These are phyloP conservation scores for Dioscorea cayenensis DNA, from an alignment of 116 monocot species.

Conservation along the genomic window DNA sequence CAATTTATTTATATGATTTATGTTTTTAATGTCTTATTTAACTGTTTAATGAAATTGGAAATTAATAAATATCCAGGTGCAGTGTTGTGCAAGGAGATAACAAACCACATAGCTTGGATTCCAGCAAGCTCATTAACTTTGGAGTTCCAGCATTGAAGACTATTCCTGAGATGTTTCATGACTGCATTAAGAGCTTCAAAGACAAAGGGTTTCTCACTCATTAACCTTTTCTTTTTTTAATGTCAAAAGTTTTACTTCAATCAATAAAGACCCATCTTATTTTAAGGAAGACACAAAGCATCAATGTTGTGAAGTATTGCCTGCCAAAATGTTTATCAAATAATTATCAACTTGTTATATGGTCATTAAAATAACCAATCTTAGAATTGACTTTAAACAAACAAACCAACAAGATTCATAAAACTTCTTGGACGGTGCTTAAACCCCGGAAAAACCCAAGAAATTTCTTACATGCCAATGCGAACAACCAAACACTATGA, in stretches of 20 bases:
- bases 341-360: too few relatives aligned
- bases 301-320: too few relatives aligned
- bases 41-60: too few relatives aligned
- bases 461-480: background rate
- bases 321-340: too few relatives aligned
- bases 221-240: too few relatives aligned
- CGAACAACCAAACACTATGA: background rate
- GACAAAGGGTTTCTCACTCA: slow-evolving; percentile 44
- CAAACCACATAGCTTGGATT: slow-evolving; percentile 78
- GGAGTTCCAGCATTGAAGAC: slow-evolving; percentile 39
- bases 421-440: background rate
- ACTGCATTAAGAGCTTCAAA: slow-evolving; percentile 78
- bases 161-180: slow-evolving; percentile 74
- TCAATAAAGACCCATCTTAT: too few relatives aligned
- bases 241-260: too few relatives aligned
- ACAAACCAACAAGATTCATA: background rate
- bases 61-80: slow-evolving; percentile 23
- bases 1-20: background rate
- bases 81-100: slow-evolving; percentile 47
- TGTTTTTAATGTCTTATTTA: background rate
- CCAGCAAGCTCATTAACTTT: slow-evolving; percentile 49
- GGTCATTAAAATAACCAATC: too few relatives aligned
- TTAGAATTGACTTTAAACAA: background rate
- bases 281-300: too few relatives aligned
- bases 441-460: slow-evolving; percentile 1